Conservation (phyloP, 2,329 filamentous ascomycete species). For the Fusarium temperatum region DNA sequence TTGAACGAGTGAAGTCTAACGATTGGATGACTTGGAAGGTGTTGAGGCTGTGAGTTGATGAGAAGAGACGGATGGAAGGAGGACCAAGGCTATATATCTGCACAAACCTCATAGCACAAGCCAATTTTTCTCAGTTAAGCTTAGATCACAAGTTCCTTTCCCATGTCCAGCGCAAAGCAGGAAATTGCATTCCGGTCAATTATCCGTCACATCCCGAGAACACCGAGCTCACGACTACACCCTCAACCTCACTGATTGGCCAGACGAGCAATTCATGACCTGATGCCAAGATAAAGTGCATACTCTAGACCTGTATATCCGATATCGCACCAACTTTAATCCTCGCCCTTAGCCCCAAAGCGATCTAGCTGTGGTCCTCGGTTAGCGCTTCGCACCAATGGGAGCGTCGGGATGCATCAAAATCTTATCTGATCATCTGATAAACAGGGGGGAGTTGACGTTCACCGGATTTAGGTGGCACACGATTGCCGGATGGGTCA, state of each 20-base stretch:
- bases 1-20: slow-evolving; percentile 1
- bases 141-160: neutral
- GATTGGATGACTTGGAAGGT: neutral
- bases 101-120: neutral
- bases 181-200: neutral
- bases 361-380: neutral
- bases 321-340: slow-evolving; percentile 12
- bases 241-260: neutral
- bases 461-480: neutral
- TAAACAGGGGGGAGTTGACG: slow-evolving; percentile 5
- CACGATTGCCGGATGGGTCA: neutral
- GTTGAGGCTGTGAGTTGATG: neutral
- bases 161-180: neutral
- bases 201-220: neutral
- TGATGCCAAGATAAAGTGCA: slow-evolving; percentile 28
- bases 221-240: neutral
- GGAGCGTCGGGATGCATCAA: slow-evolving; percentile 16
- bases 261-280: neutral
- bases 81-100: slow-evolving; percentile 11
- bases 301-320: neutral
- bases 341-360: neutral
- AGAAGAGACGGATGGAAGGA: neutral
- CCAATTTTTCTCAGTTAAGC: neutral
- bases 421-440: slow-evolving; percentile 44
- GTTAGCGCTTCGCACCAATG: slow-evolving; percentile 2